These are phyloP conservation scores for Amanita thiersii DNA, from an alignment of 768 basidiomycete genomes.

Conservation along the genomic window DNA sequence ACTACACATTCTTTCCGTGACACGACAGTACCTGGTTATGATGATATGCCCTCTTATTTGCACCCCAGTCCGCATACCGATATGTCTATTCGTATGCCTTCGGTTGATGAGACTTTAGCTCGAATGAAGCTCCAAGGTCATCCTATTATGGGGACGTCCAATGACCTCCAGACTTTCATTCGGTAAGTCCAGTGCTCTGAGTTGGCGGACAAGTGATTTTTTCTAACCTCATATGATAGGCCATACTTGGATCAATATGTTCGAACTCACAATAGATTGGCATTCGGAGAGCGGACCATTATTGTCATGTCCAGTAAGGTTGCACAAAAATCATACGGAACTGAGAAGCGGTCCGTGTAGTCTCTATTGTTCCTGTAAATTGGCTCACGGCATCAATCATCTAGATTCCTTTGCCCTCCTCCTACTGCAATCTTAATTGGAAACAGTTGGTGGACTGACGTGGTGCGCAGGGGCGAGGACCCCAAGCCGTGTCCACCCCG, in stretches of 20 bases:
- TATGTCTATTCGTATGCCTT: conserved; percentile 52
- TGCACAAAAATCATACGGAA: conserved; percentile 95
- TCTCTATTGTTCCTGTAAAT: neutral
- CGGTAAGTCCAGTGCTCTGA: conserved; percentile 35
- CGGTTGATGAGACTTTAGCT: conserved; percentile 53
- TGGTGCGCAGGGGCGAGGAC: conserved; percentile 65
- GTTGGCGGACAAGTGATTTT: conserved; percentile 10
- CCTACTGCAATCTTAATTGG: conserved; percentile 93
- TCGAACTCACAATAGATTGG: conserved; percentile 75
- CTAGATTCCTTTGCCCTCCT: conserved; percentile 84
- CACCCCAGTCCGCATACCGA: conserved; percentile 44
- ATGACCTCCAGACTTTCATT: conserved; percentile 75
- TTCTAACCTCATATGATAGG: conserved; percentile 26
- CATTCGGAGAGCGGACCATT: conserved; percentile 87
- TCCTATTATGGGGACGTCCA: conserved; percentile 51
- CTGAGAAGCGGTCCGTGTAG: conserved; percentile 72
- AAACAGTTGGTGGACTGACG: conserved; percentile 90
- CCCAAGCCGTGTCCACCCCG: conserved; percentile 69
- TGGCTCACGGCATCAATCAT: conserved; percentile 9
- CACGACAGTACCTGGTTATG: conserved; percentile 40
- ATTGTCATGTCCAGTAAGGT: conserved; percentile 98
- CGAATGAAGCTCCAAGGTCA: conserved; percentile 56
- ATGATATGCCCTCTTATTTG: conserved; percentile 53
- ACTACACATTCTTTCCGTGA: conserved; percentile 54
- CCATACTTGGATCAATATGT: conserved; percentile 85